These are phyloP conservation scores for Symmetrospora coprosmae DNA, from an alignment of 768 basidiomycete species.

Conservation along the genomic window DNA sequence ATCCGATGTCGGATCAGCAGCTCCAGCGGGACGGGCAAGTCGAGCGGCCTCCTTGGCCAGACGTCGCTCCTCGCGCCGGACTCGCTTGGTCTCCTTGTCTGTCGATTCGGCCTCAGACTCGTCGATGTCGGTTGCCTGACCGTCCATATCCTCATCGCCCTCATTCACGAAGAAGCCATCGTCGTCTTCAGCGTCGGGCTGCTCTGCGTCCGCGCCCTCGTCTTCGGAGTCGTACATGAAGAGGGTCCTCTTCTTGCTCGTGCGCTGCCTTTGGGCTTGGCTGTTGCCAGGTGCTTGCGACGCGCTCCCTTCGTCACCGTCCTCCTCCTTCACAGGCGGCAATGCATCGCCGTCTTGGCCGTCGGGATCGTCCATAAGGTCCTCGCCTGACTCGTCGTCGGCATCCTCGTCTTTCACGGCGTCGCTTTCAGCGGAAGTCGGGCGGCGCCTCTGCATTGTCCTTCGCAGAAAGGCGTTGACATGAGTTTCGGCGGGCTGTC, in stretches of 20 bases:
- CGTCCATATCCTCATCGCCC: not conserved
- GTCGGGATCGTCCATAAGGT: not conserved
- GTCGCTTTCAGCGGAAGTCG: not conserved
- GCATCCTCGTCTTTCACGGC: not conserved
- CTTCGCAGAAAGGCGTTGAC: not conserved
- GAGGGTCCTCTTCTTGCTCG: not conserved
- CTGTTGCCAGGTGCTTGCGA: not conserved
- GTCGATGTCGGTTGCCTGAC: not conserved
- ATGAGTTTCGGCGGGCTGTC: not conserved
- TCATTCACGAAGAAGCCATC: not conserved
- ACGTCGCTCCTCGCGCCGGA: not conserved
- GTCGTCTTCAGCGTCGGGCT: not conserved
- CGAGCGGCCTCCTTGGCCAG: not conserved
- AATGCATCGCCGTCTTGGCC: not conserved
- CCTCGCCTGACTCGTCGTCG: not conserved
- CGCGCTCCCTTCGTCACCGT: not conserved
- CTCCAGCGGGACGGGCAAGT: not conserved
- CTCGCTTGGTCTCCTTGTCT: not conserved
- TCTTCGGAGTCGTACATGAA: not conserved
- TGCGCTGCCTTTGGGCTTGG: too few relatives aligned
- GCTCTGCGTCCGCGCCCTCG: not conserved
- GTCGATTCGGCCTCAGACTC: constrained; percentile 5
- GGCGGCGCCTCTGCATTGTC: not conserved
- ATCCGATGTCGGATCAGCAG: not conserved
- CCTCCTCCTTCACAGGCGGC: too few relatives aligned